Evolutionary conservation across 176 grass and related monocot genomes (phyloP).

Genomic region (Carex cristatella): DNA sequence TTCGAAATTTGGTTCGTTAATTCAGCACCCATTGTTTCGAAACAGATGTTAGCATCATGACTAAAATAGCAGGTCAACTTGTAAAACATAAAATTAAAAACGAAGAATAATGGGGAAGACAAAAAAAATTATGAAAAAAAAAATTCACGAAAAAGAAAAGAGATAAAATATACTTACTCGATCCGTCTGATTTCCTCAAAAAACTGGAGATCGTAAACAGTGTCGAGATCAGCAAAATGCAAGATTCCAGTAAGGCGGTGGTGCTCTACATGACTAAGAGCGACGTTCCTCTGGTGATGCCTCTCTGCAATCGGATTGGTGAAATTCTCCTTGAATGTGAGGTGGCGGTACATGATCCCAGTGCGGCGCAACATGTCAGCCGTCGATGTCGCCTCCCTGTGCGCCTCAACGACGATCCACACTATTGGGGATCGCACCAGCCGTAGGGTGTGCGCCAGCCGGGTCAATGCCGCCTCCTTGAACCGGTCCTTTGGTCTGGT

Average conservation of each 20-base stretch:
- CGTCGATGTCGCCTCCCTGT: constrained; percentile 35
- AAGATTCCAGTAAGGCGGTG: constrained; percentile 66
- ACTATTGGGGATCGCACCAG: constrained; percentile 66
- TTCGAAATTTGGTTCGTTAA: background rate
- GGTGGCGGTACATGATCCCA: constrained; percentile 90
- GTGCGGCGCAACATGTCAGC: constrained; percentile 69
- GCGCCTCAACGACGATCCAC: constrained; percentile 83
- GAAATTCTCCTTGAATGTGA: constrained; percentile 89
- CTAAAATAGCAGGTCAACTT: background rate
- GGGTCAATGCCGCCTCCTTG: constrained; percentile 41
- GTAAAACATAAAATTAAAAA: background rate
- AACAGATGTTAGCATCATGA: background rate
- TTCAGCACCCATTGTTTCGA: background rate
- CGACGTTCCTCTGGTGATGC: constrained; percentile 85
- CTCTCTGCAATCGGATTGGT: constrained; percentile 50
- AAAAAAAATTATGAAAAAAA: background rate
- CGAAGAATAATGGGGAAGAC: background rate
- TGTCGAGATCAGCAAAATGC: constrained; percentile 65
- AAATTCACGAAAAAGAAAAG: background rate
- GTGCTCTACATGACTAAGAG: constrained; percentile 83
- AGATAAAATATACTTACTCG: constrained; percentile 41
- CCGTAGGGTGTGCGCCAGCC: constrained; percentile 63
- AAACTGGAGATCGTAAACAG: constrained; percentile 58
- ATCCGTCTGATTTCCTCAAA: constrained; percentile 90
- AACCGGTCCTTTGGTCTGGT: constrained; percentile 37